Percentiles rank a stretch among this genome's conserved stretches.
Conservation (phyloP, 306 rosid species). For the Gastrolobium bilobum region DNA sequence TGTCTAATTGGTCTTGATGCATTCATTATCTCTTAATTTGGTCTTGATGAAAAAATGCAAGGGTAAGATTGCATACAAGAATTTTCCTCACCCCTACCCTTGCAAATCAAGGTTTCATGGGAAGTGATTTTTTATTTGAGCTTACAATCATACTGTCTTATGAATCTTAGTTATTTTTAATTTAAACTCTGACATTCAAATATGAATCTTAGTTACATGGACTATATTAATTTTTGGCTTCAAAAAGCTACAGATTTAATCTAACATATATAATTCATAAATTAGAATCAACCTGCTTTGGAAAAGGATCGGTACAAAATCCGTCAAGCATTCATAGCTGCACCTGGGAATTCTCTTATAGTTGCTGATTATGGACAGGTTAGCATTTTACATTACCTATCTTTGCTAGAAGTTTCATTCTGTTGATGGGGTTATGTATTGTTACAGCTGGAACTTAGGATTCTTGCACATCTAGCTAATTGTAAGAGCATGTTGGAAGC, state of each 20-base stretch:
- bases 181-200: constrained; percentile 29
- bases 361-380: constrained; percentile 99
- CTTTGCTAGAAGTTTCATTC: constrained; percentile 34
- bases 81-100: too few relatives aligned
- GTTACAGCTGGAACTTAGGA: constrained; percentile 95
- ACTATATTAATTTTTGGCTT: constrained; percentile 35
- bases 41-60: too few relatives aligned
- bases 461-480: constrained; percentile 95
- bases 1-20: constrained; percentile 26
- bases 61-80: too few relatives aligned
- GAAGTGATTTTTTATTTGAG: background rate
- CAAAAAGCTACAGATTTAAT: constrained; percentile 19
- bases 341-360: constrained; percentile 92
- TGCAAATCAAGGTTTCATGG: too few relatives aligned
- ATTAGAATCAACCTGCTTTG: constrained; percentile 97
- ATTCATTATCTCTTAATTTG: background rate
- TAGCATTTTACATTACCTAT: constrained; percentile 47
- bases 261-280: constrained; percentile 44
- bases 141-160: background rate
- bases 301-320: constrained; percentile 98
- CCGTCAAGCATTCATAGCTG: constrained; percentile 95
- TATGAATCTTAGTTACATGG: background rate
- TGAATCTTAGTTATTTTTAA: constrained; percentile 14
- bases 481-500: constrained; percentile 98
- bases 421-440: constrained; percentile 51